Conservation (phyloP, 202 grass and related monocot genomes). For the Brachypodium distachyon region DNA sequence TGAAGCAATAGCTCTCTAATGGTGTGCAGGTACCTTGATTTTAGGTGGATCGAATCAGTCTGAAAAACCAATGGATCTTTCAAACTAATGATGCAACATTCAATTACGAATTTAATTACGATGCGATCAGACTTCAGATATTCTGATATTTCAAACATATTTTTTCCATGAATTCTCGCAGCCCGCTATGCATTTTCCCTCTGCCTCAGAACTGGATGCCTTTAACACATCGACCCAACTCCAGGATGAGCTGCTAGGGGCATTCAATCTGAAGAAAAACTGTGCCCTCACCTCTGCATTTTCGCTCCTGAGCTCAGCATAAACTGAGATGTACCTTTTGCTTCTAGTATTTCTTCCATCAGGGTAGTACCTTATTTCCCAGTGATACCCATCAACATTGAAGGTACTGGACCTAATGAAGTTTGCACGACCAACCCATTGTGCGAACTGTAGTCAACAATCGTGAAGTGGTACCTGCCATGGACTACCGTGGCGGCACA, state of each 20-base stretch:
- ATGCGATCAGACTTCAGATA: neutral
- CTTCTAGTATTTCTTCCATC: neutral
- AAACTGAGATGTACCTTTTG: neutral
- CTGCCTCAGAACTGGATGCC: neutral
- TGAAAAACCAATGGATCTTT: neutral
- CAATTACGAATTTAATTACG: too few species aligned
- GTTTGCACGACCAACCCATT: neutral
- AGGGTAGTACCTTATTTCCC: too few species aligned
- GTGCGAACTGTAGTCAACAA: neutral
- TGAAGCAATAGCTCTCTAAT: too few species aligned
- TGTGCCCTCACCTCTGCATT: neutral
- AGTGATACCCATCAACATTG: too few species aligned
- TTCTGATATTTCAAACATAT: too few species aligned
- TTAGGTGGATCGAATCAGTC: neutral
- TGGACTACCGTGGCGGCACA: too few species aligned
- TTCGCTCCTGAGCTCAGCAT: neutral
- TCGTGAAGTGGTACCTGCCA: neutral
- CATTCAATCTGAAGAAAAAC: too few species aligned
- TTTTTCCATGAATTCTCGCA: too few species aligned
- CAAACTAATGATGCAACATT: neutral
- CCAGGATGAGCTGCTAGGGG: too few species aligned
- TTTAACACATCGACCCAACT: neutral
- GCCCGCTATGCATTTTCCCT: too few species aligned
- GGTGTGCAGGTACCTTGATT: neutral
- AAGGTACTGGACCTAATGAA: neutral